Base-by-base conservation (phyloP, 768 basidiomycete genomes). In the Mycena filopes region DNA sequence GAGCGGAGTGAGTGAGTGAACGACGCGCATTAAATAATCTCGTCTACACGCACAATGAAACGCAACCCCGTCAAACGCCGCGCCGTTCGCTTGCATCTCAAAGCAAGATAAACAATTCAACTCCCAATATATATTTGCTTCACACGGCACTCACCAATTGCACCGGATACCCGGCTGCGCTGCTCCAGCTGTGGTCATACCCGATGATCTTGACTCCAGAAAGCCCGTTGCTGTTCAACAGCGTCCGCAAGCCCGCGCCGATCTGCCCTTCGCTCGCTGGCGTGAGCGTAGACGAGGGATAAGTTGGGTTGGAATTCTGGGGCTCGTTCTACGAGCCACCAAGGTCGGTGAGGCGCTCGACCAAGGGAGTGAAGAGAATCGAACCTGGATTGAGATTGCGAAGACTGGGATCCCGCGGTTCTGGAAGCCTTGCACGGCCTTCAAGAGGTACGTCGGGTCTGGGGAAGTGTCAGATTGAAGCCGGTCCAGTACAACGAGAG, bases 401-500 rank as follows among this genome's bases (percentile, higher is more conserved):
- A 88, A 92, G 10, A 88, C 70, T 0, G 76, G 71, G 48, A 91
- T 83, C 1, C 90, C 89, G 66, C 89, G 77, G 65, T 61, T 83
- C 50, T 83, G 76, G 74, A 91, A 91, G 8, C 89, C 91, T 73
- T 92, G 90, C 18, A 93, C 80, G 20, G 84, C 80, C 74, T 92
- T 92, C 23, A 92, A 73, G 16, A 93, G 84, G 72, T 94, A 93
- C 9, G 82, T 86, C 0, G 91, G 85, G 77, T 90, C 92, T 93
- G 63, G 1, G 55, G 18, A 6, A 6, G 2, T 13, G 29, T 50
- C 18, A 18, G 28, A 7, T n/a, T 11, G 2, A 9, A 23, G 20
- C 11, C 23, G 16, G 12, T 46, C 2, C 13, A n/a, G n/a, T 26
- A 28, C 25, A 16, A 33, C 0, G 48, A 15, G 13, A 21, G 26